phyloP scores from a whole-genome alignment of 2,329 filamentous ascomycete genomes.

The Cladosporium sp. region DNA sequence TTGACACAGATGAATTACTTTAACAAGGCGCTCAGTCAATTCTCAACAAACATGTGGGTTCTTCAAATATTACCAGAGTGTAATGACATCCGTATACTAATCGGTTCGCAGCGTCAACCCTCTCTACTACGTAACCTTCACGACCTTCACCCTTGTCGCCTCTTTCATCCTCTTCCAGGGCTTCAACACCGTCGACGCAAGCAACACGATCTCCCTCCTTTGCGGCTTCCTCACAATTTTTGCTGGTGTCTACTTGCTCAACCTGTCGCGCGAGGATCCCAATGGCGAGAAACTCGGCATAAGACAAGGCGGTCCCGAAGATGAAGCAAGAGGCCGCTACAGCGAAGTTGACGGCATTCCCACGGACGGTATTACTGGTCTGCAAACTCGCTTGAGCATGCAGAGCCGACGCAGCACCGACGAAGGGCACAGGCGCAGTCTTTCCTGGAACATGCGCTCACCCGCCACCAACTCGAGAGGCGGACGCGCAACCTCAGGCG shows the following conservation, averaged over 20 bases:
- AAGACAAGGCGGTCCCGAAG: slow-evolving; percentile 37
- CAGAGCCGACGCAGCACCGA: slow-evolving; percentile 71
- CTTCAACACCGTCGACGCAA: slow-evolving; percentile 88
- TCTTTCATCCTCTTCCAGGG: slow-evolving; percentile 95
- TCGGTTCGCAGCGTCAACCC: slow-evolving; percentile 69
- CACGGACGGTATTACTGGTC: slow-evolving; percentile 82
- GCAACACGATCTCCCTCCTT: slow-evolving; percentile 87
- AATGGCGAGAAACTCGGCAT: slow-evolving; percentile 66
- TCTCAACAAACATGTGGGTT: slow-evolving; percentile 91
- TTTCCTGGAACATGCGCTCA: slow-evolving; percentile 35
- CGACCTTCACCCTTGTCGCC: slow-evolving; percentile 85
- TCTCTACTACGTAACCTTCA: slow-evolving; percentile 96
- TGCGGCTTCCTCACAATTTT: slow-evolving; percentile 95
- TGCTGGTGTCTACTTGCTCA: slow-evolving; percentile 89
- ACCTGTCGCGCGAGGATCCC: slow-evolving; percentile 88
- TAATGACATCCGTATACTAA: not conserved
- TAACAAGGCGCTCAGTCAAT: slow-evolving; percentile 95
- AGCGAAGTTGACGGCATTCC: slow-evolving; percentile 69
- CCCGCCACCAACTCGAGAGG: slow-evolving; percentile 48
- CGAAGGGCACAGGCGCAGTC: slow-evolving; percentile 52
- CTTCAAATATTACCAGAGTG: not conserved
- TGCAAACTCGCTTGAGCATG: slow-evolving; percentile 91
- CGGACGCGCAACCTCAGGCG: slow-evolving; percentile 27
- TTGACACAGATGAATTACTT: slow-evolving; percentile 99
- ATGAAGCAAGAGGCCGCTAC: slow-evolving; percentile 31